These are phyloP conservation scores for Apodospora peruviana DNA, from an alignment of 495 filamentous ascomycete genomes.

Conservation along the genomic window DNA sequence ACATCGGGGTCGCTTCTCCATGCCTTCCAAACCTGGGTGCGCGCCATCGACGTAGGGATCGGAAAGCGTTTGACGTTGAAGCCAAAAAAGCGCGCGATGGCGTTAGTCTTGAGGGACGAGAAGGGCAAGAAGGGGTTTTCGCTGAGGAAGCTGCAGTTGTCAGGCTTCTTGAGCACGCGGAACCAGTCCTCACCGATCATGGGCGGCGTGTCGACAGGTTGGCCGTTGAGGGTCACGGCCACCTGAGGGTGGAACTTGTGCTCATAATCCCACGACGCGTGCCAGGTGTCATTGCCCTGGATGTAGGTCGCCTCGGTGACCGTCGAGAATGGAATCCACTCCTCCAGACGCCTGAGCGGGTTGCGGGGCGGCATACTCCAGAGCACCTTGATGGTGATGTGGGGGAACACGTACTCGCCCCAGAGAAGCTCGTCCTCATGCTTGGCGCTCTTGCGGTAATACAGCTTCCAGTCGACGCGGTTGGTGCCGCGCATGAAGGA, in stretches of 20 bases:
- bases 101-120: conserved; percentile 40
- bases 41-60: conserved; percentile 50
- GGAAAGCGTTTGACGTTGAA: conserved; percentile 46
- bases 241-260: conserved; percentile 60
- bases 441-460: conserved; percentile 52
- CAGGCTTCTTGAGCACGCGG: conserved; percentile 50
- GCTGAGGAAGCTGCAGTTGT: conserved; percentile 45
- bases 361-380: conserved; percentile 53
- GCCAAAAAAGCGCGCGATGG: conserved; percentile 41
- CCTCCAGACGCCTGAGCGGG: conserved; percentile 47
- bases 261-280: conserved; percentile 53
- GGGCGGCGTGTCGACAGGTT: conserved; percentile 46
- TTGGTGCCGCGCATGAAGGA: conserved; percentile 52
- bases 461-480: conserved; percentile 51
- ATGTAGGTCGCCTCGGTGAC: conserved; percentile 56
- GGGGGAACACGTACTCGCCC: conserved; percentile 50
- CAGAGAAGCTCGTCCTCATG: conserved; percentile 54
- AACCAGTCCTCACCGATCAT: conserved; percentile 56
- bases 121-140: conserved; percentile 55
- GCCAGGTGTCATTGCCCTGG: conserved; percentile 48
- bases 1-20: conserved; percentile 53
- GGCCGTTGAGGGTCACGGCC: conserved; percentile 52
- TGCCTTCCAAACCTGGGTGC: conserved; percentile 55
- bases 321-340: conserved; percentile 56
- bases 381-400: conserved; percentile 51